These are phyloP conservation scores for Geosiphon pyriformis DNA, from an alignment of 192 early-diverging fungal species.

Conservation along the genomic window DNA sequence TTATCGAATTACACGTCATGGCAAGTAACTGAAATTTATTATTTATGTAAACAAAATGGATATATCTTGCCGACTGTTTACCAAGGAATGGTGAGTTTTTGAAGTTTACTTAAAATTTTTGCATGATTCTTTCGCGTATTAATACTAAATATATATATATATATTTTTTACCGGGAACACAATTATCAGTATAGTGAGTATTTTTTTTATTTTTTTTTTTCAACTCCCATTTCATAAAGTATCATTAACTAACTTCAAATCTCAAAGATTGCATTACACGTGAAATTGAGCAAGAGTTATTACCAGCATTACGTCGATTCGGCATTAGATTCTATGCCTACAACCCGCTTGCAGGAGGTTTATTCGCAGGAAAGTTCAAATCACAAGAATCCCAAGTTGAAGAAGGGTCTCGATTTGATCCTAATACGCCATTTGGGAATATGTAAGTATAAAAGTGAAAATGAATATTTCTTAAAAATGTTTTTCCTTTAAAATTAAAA, in stretches of 20 bases:
- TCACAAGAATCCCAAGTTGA: slow-evolving; percentile 27
- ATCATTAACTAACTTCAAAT: no score
- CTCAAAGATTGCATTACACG: slow-evolving; percentile 40
- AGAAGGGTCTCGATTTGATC: slow-evolving; percentile 36
- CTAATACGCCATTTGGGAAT: slow-evolving; percentile 27
- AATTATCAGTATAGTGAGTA: slow-evolving; percentile 18
- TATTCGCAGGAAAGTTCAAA: slow-evolving; percentile 26
- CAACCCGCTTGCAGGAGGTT: slow-evolving; percentile 57
- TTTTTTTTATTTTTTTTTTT: no score
- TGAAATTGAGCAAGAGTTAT: slow-evolving; percentile 48
- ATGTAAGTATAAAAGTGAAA: slow-evolving; percentile 27
- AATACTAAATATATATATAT: no score
- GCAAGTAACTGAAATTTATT: slow-evolving; percentile 34
- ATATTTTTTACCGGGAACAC: no score
- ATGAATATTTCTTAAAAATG: not conserved
- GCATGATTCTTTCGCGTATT: no score
- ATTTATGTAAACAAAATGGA: slow-evolving; percentile 37
- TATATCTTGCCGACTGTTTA: slow-evolving; percentile 38
- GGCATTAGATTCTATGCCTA: slow-evolving; percentile 60
- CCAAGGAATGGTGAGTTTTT: slow-evolving; percentile 35
- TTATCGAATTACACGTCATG: slow-evolving; percentile 37
- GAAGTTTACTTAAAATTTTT: no score
- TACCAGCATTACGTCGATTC: slow-evolving; percentile 54
- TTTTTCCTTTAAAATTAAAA: no score
- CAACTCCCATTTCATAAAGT: no score